A percentile compares a stretch with the other conserved stretches of the same genome.
Evolutionary conservation across 1,139 yeast genomes (phyloP).

Genomic region (Candida sp.): DNA sequence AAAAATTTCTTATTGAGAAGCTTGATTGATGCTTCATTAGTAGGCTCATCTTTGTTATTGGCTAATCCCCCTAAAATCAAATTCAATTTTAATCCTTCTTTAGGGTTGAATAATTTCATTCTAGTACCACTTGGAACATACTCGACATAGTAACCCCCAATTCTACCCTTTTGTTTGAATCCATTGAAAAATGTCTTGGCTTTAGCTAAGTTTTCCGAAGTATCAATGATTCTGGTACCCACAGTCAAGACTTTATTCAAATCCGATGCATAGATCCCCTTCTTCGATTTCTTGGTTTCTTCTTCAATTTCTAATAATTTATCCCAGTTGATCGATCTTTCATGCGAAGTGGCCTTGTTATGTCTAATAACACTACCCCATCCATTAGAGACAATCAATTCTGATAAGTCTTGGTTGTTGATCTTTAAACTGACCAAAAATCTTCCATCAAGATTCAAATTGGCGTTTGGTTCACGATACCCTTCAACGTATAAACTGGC

Average conservation of each 20-base stretch:
- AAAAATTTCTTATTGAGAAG: constrained; percentile 53
- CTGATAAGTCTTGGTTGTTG: constrained; percentile 57
- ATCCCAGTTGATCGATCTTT: constrained; percentile 79
- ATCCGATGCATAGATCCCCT: constrained; percentile 55
- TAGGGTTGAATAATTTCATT: constrained; percentile 63
- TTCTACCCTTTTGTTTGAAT: constrained; percentile 61
- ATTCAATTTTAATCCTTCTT: constrained; percentile 67
- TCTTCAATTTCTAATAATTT: constrained; percentile 67
- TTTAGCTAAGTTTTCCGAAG: constrained; percentile 68
- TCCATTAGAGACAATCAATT: constrained; percentile 59
- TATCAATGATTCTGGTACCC: constrained; percentile 68
- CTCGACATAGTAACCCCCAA: constrained; percentile 62
- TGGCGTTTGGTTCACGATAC: constrained; percentile 54
- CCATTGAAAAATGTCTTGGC: constrained; percentile 75
- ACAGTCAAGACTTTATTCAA: constrained; percentile 50
- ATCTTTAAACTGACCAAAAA: constrained; percentile 57
- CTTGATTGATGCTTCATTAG: constrained; percentile 52
- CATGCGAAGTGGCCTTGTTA: constrained; percentile 65
- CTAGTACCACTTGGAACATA: constrained; percentile 67
- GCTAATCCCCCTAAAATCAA: constrained; percentile 76
- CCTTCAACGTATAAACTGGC: constrained; percentile 64
- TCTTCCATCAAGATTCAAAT: constrained; percentile 60
- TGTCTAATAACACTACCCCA: constrained; percentile 78
- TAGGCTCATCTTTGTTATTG: constrained; percentile 41
- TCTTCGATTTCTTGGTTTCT: constrained; percentile 50